phyloP scores from a whole-genome alignment of 306 rosid genomes.

The Hippophae gyantsensis region DNA sequence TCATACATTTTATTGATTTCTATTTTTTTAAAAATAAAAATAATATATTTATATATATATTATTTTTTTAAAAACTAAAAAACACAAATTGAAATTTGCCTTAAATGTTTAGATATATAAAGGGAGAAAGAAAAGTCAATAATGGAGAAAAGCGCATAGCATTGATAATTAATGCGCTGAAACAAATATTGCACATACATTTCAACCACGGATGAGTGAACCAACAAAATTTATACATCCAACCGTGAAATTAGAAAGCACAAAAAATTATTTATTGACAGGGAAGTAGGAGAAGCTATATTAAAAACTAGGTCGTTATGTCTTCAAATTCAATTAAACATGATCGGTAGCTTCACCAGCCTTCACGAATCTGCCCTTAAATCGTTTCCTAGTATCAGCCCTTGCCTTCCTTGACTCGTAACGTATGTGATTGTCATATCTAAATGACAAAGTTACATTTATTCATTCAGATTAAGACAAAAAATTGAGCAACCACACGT shows the following conservation, averaged over 20 bases:
- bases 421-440: slow-evolving; percentile 62
- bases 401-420: slow-evolving; percentile 67
- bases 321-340: background rate
- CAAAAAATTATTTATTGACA: slow-evolving; percentile 19
- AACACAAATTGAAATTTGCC: too few species aligned
- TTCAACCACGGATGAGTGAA: background rate
- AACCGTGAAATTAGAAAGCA: background rate
- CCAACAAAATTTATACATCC: slow-evolving; percentile 21
- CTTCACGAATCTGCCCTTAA: slow-evolving; percentile 68
- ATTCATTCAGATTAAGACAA: background rate
- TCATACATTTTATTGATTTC: too few species aligned
- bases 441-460: slow-evolving; percentile 1
- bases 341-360: slow-evolving; percentile 29
- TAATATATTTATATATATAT: too few species aligned
- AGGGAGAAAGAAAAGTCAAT: background rate
- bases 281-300: background rate
- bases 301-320: too few species aligned
- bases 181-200: too few species aligned
- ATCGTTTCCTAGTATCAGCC: slow-evolving; percentile 64
- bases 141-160: background rate
- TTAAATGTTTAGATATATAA: too few species aligned
- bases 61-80: too few species aligned
- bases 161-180: too few species aligned
- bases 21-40: too few species aligned
- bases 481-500: background rate